These are phyloP conservation scores for Myxozyma geophila DNA, from an alignment of 805 yeast genomes.

Conservation along the genomic window DNA sequence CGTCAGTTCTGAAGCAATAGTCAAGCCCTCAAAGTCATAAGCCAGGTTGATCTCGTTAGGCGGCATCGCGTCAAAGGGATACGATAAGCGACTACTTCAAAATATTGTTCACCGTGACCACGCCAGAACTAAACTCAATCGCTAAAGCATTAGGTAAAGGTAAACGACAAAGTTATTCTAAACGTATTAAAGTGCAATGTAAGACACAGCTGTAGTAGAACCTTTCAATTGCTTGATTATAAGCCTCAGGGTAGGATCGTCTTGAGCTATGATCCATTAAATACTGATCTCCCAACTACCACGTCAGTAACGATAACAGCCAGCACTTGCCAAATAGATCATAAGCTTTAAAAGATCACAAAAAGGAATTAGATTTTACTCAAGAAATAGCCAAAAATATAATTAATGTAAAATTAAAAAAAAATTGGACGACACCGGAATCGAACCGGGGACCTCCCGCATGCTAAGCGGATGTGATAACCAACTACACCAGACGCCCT, in stretches of 20 bases:
- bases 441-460: conserved; percentile 42
- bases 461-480: conserved; percentile 41
- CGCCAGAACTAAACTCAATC: background rate
- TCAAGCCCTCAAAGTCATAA: background rate
- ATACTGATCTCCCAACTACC: too few relatives aligned
- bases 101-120: background rate
- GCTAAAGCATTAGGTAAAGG: background rate
- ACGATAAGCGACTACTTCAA: background rate
- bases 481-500: conserved; percentile 41
- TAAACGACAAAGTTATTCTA: too few relatives aligned
- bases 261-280: too few relatives aligned
- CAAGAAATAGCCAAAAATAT: background rate
- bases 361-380: too few relatives aligned
- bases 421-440: conserved; percentile 39
- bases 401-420: background rate
- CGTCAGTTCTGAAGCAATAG: background rate
- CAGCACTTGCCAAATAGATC: too few relatives aligned
- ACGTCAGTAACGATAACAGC: too few relatives aligned
- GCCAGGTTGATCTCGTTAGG: background rate
- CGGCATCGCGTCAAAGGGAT: background rate
- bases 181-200: too few relatives aligned
- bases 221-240: too few relatives aligned
- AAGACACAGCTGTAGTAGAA: too few relatives aligned
- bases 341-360: too few relatives aligned
- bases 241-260: too few relatives aligned